Base-by-base conservation (phyloP, 2,329 filamentous ascomycete species). In the Calonectria pteridis region DNA sequence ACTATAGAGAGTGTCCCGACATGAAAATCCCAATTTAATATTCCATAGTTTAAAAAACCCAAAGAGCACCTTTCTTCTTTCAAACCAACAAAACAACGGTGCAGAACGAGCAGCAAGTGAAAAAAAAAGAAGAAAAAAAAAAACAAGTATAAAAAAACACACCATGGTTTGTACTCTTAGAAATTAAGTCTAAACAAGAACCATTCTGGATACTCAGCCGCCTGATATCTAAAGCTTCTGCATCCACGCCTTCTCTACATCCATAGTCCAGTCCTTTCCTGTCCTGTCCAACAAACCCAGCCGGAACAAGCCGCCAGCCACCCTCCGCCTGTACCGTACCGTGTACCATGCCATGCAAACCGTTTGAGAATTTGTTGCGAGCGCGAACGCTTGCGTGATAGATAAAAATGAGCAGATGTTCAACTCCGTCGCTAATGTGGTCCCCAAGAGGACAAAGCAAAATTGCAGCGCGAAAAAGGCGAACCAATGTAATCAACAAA, bases 401-500 rank as follows among this genome's bases (percentile, higher is more conserved):
- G 40, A 58, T 50, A 37, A 71, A 71, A 63, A 63, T 37, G 62
- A 59, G 46, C 63, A 69, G 33, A 72, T 46, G 63, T 67, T 62
- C 75, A 85, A 85, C 84, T 84, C 84, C 84, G 79, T 84, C 84
- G 84, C 84, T 85, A 81, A 85, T 85, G 84, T 82, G 67, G 69
- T 66, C 69, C 77, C 40, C 71, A 72, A 55, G 20, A 26, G 26
- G 49, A 43, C 53, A 65, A 63, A 67, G 49, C 69, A 73, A 59
- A 66, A 66, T 50, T 65, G 58, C 51, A 51, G 53, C 49, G 49
- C 65, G 62, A 74, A 69, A 72, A 46, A 62, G 33, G 51, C 59
- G 43, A 37, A 31, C 71, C 71, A 68, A 73, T 76, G 66, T 58
- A 66, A 63, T 55, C 71, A 69, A 65, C 51, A 73, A 70, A 78